A percentile compares a stretch with the other conserved stretches of the same genome.
Conservation (phyloP, 257 asterid species). For the Solanum dulcamara region DNA sequence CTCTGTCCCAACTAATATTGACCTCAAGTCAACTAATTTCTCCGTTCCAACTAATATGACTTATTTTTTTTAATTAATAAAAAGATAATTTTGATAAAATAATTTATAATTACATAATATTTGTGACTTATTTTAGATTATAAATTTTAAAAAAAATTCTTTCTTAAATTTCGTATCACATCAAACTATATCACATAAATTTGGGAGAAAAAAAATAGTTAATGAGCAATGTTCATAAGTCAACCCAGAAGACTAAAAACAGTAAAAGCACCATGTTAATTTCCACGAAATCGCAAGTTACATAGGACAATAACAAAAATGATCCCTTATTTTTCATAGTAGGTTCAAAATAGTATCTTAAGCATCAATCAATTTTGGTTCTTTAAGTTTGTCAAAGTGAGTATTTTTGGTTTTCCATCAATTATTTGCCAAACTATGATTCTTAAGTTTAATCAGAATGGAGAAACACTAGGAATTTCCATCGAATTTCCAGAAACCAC, state of each 20-base stretch:
- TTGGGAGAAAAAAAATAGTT: no score
- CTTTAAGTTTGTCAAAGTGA: neutral
- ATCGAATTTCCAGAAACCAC: neutral
- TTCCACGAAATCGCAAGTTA: neutral
- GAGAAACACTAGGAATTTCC: neutral
- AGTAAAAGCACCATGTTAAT: neutral
- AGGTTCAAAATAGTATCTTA: neutral
- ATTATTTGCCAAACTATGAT: neutral
- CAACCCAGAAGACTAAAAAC: neutral
- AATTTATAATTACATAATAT: no score
- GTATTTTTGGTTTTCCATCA: neutral
- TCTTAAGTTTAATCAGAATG: neutral
- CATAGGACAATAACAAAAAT: neutral
- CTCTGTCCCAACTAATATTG: no score
- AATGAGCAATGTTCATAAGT: neutral
- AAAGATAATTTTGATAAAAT: no score
- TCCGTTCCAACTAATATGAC: no score
- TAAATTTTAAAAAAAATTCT: no score
- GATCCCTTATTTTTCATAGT: neutral
- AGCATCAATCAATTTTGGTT: neutral
- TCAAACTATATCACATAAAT: no score
- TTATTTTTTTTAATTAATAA: no score
- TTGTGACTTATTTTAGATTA: no score
- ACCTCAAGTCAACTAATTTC: no score
- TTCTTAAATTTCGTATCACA: rapidly evolving